Percentiles rank a stretch among this genome's conserved stretches.
Evolutionary conservation across 2,329 filamentous ascomycete genomes (phyloP).

Genomic region (Pseudogymnoascus sp.): DNA sequence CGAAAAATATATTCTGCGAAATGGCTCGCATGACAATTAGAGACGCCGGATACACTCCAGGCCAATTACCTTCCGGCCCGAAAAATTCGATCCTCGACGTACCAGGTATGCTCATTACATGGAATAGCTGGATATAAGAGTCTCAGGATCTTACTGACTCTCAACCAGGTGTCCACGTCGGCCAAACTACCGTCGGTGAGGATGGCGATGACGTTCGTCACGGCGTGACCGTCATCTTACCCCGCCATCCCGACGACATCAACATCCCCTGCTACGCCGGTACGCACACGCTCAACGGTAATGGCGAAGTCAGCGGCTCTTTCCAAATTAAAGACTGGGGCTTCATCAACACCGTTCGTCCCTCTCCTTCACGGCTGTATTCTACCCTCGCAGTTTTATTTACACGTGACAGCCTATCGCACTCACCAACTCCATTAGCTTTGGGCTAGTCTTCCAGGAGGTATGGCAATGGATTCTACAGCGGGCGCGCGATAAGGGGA

Average conservation of each 20-base stretch:
- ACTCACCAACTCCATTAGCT: constrained; percentile 33
- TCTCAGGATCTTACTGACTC: not conserved
- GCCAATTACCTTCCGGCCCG: constrained; percentile 20
- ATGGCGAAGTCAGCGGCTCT: constrained; percentile 25
- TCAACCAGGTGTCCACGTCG: constrained; percentile 22
- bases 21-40: constrained; percentile 22
- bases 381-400: not conserved
- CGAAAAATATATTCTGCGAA: not conserved
- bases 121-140: not conserved
- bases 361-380: not conserved
- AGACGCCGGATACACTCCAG: constrained; percentile 24
- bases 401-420: constrained; percentile 23
- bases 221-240: constrained; percentile 26
- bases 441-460: constrained; percentile 29
- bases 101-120: constrained; percentile 15
- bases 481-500: constrained; percentile 16
- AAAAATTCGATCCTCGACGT: constrained; percentile 28
- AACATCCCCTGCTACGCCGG: constrained; percentile 25
- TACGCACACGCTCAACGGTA: constrained; percentile 25
- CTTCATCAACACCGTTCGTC: constrained; percentile 24
- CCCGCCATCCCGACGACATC: constrained; percentile 23
- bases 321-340: constrained; percentile 27
- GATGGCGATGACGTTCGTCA: constrained; percentile 22
- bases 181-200: constrained; percentile 24
- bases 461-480: constrained; percentile 24